Base-by-base conservation (phyloP, 108 stramenopile species). In the Cyclotella cryptica region DNA sequence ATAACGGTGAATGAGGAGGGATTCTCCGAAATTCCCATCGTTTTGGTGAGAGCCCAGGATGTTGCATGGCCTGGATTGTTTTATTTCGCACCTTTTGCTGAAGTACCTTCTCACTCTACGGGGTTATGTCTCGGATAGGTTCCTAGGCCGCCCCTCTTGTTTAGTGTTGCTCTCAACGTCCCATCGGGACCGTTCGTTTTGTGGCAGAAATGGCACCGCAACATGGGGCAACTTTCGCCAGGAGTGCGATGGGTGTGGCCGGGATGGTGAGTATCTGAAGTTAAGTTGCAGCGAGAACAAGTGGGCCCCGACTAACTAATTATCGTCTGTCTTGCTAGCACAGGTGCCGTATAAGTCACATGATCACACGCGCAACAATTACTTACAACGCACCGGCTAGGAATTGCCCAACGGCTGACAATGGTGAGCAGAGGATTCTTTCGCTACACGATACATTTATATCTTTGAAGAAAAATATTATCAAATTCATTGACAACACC, bases 201-300 rank as follows among this genome's bases (percentile, higher is more conserved):
- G 42, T 80, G 79, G 79, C 79, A 80, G 39, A 74, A 80, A 69
- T 80, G 79, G 79, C 79, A 80, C 49, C 60, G 60, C 21, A 69
- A 80, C 30, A 74, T 75, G 79, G 79, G 79, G 15, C 52, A 54
- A 30, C 46, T 80, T 4, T 40, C 54, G 17, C 65, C 79, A 19
- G 79, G 79, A 26, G 53, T 80, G 54, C 60, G 51, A 52, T 80
- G 72, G 79, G 21, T 80, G 40, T 80, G 72, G 72, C 79, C 79
- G 10, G 68, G 79, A 21, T 80, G 79, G 79, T 75, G 51, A 62
- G 71, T 47, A 27, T 18, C 41, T 29, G 39, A 52, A 13, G 2
- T 13, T 29, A 22, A 26, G 8, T 1, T 28, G 30, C 18, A 40
- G 40, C 1, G 3, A 1, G 24, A 21, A 21, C 10, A 9, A 21